These are phyloP conservation scores for Cercospora sp. DNA, from an alignment of 2,329 filamentous ascomycete species.

Conservation along the genomic window DNA sequence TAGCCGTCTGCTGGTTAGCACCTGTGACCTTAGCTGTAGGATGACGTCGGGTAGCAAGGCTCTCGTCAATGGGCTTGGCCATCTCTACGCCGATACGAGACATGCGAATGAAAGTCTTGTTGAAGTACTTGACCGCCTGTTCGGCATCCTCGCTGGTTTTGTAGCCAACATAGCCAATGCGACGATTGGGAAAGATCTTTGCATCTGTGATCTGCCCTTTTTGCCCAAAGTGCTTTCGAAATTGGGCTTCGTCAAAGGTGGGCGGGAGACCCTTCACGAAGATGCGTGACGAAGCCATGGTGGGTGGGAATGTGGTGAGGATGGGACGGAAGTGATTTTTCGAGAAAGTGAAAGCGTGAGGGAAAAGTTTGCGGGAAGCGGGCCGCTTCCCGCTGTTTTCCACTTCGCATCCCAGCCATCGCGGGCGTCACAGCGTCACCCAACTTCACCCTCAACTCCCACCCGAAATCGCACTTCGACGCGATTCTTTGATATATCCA, in stretches of 20 bases:
- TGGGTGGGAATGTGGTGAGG: slow-evolving; percentile 1
- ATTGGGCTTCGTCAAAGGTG: slow-evolving; percentile 77
- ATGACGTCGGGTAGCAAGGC: slow-evolving; percentile 8
- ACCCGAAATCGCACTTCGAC: neutral
- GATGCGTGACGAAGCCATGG: slow-evolving; percentile 73
- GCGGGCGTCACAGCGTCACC: neutral
- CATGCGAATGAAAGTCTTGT: slow-evolving; percentile 93
- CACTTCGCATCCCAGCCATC: slow-evolving; percentile 7
- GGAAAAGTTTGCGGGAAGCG: neutral
- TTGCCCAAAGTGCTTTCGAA: slow-evolving; percentile 80
- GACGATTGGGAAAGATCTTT: slow-evolving; percentile 83
- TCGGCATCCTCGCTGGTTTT: slow-evolving; percentile 77
- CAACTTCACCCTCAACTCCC: neutral
- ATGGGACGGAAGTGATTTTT: neutral
- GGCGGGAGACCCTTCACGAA: slow-evolving; percentile 76
- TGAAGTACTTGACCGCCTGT: slow-evolving; percentile 89
- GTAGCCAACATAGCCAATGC: slow-evolving; percentile 96
- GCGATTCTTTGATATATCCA: neutral
- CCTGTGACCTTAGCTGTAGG: slow-evolving; percentile 27
- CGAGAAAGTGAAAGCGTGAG: neutral
- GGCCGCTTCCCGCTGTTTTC: neutral
- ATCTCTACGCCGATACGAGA: slow-evolving; percentile 89
- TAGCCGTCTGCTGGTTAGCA: slow-evolving; percentile 13
- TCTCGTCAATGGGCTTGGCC: slow-evolving; percentile 69
- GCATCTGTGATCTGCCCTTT: slow-evolving; percentile 81